phyloP scores from a whole-genome alignment of 2,329 filamentous ascomycete species.

The Mycosphaerella sp. region DNA sequence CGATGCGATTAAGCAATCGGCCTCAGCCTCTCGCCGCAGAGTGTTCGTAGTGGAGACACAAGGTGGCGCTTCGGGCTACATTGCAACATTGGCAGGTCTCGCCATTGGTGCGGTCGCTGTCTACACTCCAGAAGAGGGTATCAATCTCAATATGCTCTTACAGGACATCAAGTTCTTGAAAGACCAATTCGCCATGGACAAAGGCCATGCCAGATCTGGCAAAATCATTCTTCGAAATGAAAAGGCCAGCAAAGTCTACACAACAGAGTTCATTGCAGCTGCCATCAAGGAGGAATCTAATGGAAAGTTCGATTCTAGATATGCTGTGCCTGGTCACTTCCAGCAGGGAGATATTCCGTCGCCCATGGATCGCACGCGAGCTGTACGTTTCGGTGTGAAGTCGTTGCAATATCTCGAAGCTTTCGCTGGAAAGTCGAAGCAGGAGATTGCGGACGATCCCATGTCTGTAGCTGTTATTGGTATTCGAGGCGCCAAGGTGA shows the following conservation, averaged over 20 bases:
- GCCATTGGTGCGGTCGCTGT: constrained; percentile 88
- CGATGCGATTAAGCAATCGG: constrained; percentile 95
- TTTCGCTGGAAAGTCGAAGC: constrained; percentile 60
- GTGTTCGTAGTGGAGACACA: constrained; percentile 99
- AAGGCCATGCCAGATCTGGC: constrained; percentile 80
- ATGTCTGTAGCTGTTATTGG: constrained; percentile 78
- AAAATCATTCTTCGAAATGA: constrained; percentile 97
- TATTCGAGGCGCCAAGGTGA: constrained; percentile 80
- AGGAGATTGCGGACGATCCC: constrained; percentile 66
- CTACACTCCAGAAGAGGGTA: constrained; percentile 94
- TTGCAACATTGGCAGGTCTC: constrained; percentile 83
- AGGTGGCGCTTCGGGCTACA: constrained; percentile 87
- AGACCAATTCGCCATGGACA: constrained; percentile 75
- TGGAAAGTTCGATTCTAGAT: constrained; percentile 84
- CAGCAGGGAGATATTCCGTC: constrained; percentile 91
- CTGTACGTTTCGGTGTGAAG: constrained; percentile 86
- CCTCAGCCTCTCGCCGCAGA: constrained; percentile 82
- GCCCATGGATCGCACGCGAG: constrained; percentile 91
- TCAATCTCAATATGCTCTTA: constrained; percentile 87
- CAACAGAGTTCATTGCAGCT: constrained; percentile 84
- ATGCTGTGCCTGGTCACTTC: constrained; percentile 88
- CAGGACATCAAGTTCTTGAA: constrained; percentile 85
- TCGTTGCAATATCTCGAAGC: constrained; percentile 86
- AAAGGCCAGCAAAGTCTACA: constrained; percentile 84
- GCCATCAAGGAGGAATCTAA: constrained; percentile 93